Evolutionary conservation across 2,329 filamentous ascomycete genomes (phyloP).

Genomic region (Ophiostoma novo-ulmi): DNA sequence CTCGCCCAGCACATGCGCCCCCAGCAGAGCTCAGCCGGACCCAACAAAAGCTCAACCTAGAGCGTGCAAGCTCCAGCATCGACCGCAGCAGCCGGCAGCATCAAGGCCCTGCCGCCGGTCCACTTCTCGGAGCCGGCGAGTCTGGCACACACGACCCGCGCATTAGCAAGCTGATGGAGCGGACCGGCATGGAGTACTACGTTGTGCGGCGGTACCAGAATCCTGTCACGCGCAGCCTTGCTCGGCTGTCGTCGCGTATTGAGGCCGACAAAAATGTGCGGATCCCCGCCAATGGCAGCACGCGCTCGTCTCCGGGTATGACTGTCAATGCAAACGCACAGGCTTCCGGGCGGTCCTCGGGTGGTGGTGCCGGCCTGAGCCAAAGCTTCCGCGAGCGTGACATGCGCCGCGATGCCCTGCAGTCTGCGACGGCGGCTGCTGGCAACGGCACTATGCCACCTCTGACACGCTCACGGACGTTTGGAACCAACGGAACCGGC

Average conservation of each 20-base stretch:
- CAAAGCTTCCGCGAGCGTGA: slow-evolving; percentile 38
- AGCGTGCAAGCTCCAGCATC: slow-evolving; percentile 66
- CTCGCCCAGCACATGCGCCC: slow-evolving; percentile 28
- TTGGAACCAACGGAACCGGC: neutral
- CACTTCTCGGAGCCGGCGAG: slow-evolving; percentile 49
- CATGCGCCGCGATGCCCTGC: slow-evolving; percentile 24
- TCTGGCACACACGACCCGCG: slow-evolving; percentile 59
- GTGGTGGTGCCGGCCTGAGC: slow-evolving; percentile 32
- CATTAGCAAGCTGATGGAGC: slow-evolving; percentile 60
- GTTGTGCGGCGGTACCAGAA: slow-evolving; percentile 69
- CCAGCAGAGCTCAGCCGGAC: slow-evolving; percentile 59
- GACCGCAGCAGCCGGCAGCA: slow-evolving; percentile 52
- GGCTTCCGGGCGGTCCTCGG: neutral
- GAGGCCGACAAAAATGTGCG: slow-evolving; percentile 42
- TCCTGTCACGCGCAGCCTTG: slow-evolving; percentile 59
- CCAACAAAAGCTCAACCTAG: slow-evolving; percentile 70
- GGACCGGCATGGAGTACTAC: slow-evolving; percentile 67
- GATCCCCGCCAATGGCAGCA: slow-evolving; percentile 32
- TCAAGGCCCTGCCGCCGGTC: slow-evolving; percentile 34
- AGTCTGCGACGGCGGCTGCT: slow-evolving; percentile 18
- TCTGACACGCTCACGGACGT: slow-evolving; percentile 13
- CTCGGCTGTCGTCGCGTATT: slow-evolving; percentile 49
- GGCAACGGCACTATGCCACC: slow-evolving; percentile 16
- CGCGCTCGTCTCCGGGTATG: slow-evolving; percentile 11
- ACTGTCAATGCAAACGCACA: slow-evolving; percentile 26